A percentile compares a stretch with the other conserved stretches of the same genome.
Conservation (phyloP, 176 grass and related monocot genomes). For the barley (Hordeum vulgare) region DNA sequence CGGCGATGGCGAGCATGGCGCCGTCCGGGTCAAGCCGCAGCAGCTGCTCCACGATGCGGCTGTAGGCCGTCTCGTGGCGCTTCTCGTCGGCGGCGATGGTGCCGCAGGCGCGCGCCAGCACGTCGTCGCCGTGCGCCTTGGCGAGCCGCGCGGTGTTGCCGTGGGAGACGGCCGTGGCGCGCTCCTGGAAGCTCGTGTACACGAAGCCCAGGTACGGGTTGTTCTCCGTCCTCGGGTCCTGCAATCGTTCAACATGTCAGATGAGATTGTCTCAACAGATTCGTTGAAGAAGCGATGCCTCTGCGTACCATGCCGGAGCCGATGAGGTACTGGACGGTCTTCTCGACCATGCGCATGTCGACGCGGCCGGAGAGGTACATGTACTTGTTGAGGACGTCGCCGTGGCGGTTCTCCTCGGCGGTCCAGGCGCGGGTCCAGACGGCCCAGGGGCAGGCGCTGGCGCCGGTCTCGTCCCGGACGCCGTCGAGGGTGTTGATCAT, state of each 20-base stretch:
- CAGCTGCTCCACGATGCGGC: slow-evolving; percentile 80
- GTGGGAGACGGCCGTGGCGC: slow-evolving; percentile 80
- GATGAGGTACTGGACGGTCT: slow-evolving; percentile 91
- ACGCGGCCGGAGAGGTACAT: slow-evolving; percentile 88
- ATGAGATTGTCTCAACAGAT: no score
- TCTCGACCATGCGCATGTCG: slow-evolving; percentile 88
- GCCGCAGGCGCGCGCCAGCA: slow-evolving; percentile 74
- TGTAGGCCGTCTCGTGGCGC: slow-evolving; percentile 87
- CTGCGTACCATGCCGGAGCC: slow-evolving; percentile 76
- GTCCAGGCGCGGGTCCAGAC: slow-evolving; percentile 90
- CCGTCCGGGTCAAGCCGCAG: slow-evolving; percentile 69
- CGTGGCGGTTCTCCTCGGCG: slow-evolving; percentile 89
- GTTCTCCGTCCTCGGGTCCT: slow-evolving; percentile 89
- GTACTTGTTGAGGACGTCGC: slow-evolving; percentile 82
- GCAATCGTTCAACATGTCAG: not conserved
- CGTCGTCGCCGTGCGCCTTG: slow-evolving; percentile 50
- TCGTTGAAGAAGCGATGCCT: no score
- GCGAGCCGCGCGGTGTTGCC: slow-evolving; percentile 84
- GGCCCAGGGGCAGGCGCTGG: slow-evolving; percentile 79
- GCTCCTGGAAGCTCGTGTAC: slow-evolving; percentile 99
- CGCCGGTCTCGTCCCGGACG: slow-evolving; percentile 88
- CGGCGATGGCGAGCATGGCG: slow-evolving; percentile 69
- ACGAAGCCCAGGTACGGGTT: slow-evolving; percentile 90
- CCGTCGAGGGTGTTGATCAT: slow-evolving; percentile 98
- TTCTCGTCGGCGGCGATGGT: slow-evolving; percentile 95